A percentile compares a stretch with the other conserved stretches of the same genome.
Evolutionary conservation across 2,329 filamentous ascomycete genomes (phyloP).

Genomic region (Iodosphaeria phyllophila): DNA sequence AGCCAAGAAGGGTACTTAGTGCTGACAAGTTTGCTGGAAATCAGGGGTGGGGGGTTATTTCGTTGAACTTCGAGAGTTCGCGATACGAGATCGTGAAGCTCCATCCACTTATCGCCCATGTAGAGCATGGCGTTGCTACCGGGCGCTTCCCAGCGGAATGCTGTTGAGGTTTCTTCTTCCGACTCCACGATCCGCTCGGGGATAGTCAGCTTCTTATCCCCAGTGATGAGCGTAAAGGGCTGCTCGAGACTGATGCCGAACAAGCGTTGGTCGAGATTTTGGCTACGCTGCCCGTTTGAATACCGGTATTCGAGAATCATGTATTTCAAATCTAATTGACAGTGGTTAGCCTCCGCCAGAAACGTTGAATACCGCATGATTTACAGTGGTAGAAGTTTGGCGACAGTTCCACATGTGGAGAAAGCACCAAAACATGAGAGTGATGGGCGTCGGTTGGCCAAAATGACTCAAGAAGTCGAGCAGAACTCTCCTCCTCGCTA

Average conservation of each 20-base stretch:
- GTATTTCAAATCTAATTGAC: conserved; percentile 48
- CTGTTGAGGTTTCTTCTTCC: conserved; percentile 18
- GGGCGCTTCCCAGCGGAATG: conserved; percentile 75
- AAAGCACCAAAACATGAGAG: conserved; percentile 70
- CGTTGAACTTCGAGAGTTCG: conserved; percentile 32
- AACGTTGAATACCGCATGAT: conserved; percentile 9
- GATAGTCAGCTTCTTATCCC: conserved; percentile 31
- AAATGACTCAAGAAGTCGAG: conserved; percentile 70
- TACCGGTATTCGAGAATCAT: conserved; percentile 60
- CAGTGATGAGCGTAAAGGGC: conserved; percentile 45
- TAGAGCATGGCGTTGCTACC: conserved; percentile 68
- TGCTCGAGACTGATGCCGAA: conserved; percentile 68
- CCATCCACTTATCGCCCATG: conserved; percentile 71
- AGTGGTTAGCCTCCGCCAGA: no score
- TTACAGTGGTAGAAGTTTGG: conserved; percentile 65
- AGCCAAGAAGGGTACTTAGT: conserved; percentile 14
- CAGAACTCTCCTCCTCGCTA: conserved; percentile 50
- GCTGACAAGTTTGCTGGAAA: conserved; percentile 27
- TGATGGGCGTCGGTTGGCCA: conserved; percentile 49
- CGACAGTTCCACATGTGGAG: conserved; percentile 62
- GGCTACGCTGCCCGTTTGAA: conserved; percentile 27
- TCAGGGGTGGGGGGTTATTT: conserved; percentile 16
- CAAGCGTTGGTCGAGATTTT: conserved; percentile 33
- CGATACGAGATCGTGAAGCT: conserved; percentile 66
- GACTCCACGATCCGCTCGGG: conserved; percentile 14